A percentile compares a stretch with the other conserved stretches of the same genome.
Evolutionary conservation across 2,329 filamentous ascomycete species (phyloP).

Genomic region (Neopestalotiopsis sp.): DNA sequence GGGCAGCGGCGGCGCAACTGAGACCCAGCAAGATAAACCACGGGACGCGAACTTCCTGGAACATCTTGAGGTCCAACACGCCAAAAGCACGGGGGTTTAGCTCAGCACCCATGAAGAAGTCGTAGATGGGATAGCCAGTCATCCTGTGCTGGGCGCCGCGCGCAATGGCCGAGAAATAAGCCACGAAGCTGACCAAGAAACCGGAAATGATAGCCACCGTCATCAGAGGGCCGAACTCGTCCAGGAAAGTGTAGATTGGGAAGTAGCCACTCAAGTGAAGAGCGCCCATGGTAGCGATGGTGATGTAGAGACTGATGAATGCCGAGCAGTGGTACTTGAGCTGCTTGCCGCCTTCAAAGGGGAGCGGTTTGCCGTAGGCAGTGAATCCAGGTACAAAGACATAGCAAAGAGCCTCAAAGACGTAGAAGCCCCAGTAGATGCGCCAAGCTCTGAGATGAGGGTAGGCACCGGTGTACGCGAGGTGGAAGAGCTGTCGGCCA

Average conservation of each 20-base stretch:
- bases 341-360: conserved; percentile 82
- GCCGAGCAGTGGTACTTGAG: conserved; percentile 95
- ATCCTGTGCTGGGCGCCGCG: conserved; percentile 90
- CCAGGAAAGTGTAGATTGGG: conserved; percentile 88
- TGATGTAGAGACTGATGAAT: conserved; percentile 85
- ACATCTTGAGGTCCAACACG: conserved; percentile 94
- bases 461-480: conserved; percentile 85
- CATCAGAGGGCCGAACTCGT: conserved; percentile 93
- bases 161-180: conserved; percentile 82
- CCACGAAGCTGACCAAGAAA: conserved; percentile 80
- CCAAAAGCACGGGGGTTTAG: conserved; percentile 88
- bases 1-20: conserved; percentile 75
- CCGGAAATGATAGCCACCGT: conserved; percentile 92
- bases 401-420: conserved; percentile 85
- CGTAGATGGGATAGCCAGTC: conserved; percentile 84
- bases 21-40: conserved; percentile 90
- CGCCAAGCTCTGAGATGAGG: conserved; percentile 83
- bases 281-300: conserved; percentile 70
- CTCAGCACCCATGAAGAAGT: conserved; percentile 94
- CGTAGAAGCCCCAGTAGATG: conserved; percentile 94
- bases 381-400: conserved; percentile 85
- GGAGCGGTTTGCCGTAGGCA: conserved; percentile 85
- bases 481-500: conserved; percentile 67
- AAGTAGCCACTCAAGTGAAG: conserved; percentile 87
- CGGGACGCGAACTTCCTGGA: conserved; percentile 89